A percentile compares a stretch with the other conserved stretches of the same genome.
Evolutionary conservation across 345 rosid species (phyloP).

Genomic region (Bruguiera sexangula): DNA sequence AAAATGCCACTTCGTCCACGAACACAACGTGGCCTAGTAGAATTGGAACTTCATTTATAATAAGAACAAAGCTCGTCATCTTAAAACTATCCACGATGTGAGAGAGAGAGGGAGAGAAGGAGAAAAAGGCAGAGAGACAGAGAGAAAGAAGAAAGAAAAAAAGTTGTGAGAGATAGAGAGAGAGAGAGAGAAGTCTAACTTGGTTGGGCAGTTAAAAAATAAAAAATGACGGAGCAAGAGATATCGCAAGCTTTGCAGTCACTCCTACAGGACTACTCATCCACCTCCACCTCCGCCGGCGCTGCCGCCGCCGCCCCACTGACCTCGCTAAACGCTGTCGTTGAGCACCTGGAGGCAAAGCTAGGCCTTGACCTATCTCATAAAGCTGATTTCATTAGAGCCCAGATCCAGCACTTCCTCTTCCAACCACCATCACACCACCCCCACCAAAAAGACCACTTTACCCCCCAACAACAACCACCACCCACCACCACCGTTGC

Average conservation of each 20-base stretch:
- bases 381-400: constrained; percentile 71
- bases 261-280: constrained; percentile 45
- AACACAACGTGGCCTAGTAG: no score
- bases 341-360: constrained; percentile 76
- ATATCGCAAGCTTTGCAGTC: constrained; percentile 30
- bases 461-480: constrained; percentile 37
- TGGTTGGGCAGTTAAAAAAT: constrained; percentile 23
- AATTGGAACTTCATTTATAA: no score
- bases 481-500: constrained; percentile 24
- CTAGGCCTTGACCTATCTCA: constrained; percentile 78
- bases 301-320: constrained; percentile 52
- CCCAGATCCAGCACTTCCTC: constrained; percentile 63
- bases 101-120: no score
- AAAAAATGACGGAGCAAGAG: constrained; percentile 26
- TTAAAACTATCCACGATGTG: no score
- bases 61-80: no score
- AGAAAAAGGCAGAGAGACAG: no score
- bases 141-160: no score
- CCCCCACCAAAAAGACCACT: constrained; percentile 45
- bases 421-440: constrained; percentile 45
- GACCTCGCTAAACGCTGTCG: constrained; percentile 68
- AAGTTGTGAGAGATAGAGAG: no score
- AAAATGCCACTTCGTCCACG: no score
- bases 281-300: constrained; percentile 45
- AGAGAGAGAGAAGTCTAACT: not conserved